Base-by-base conservation (phyloP, 371 early-diverging fungal species). In the Apophysomyces sp. region DNA sequence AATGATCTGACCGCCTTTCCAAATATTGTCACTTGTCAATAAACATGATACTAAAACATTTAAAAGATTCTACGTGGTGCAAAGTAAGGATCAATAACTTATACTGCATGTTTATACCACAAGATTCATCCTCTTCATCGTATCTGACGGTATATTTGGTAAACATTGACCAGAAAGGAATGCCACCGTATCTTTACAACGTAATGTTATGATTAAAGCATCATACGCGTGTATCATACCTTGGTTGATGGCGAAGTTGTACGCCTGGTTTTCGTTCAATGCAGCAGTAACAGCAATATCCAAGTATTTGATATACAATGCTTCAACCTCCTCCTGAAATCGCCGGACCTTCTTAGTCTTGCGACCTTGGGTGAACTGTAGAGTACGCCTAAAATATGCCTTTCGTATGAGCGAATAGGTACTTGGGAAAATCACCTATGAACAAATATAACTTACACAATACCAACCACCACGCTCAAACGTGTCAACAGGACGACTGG, bases 91-190 rank as follows among this genome's bases (percentile, higher is more conserved):
- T 59, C 51, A 39, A 1, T 40, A 7, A 21, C 36, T n/a, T 36
- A 41, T 4, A 54, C 27, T 27, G 26, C 28, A 13, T 55, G n/a
- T 11, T 34, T 41, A 44, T 41, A 65, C 61, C 64, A 60, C 58
- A 12, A 57, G 32, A 36, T 69, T 32, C 53, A 69, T 31, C 15
- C 21, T 21, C 7, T 57, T 52, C 16, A 69, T 18, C 3, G 27
- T 32, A 4, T 65, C 26, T 51, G 65, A 26, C 31, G 67, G 36
- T 40, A 72, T 51, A 21, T 62, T 62, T 2, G 75, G 67, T 16
- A 81, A 26, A 66, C 78, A 81, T 44, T 74, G 71, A 6, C 73
- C 64, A 21, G 70, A 68, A 52, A 81, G 58, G 30, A 71, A 74
- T 0, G 73, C 62, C 15, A 74, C 39, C 0, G 44, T 60, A 61